Percentiles rank a stretch among this genome's conserved stretches.
These are phyloP conservation scores for Exophiala oligosperma DNA, from an alignment of 2,329 filamentous ascomycete species.

Conservation along the genomic window DNA sequence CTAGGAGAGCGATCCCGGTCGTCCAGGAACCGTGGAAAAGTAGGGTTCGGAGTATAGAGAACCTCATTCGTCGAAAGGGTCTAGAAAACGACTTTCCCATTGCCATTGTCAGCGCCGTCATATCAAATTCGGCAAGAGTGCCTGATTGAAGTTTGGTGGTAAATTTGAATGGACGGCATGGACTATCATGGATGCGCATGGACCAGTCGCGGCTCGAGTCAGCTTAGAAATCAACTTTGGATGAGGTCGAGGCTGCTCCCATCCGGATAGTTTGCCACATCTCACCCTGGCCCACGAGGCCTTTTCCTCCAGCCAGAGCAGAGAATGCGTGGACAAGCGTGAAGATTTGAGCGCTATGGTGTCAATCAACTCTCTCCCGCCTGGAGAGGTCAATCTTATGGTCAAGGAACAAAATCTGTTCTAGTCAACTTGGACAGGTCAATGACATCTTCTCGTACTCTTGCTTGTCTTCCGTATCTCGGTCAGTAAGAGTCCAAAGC, in stretches of 20 bases:
- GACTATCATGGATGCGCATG: slow-evolving; percentile 19
- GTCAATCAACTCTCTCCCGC: too few species aligned
- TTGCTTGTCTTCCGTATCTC: too few species aligned
- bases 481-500: too few species aligned
- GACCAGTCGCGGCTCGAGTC: slow-evolving; percentile 21
- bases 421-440: background rate
- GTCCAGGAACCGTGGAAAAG: slow-evolving; percentile 1
- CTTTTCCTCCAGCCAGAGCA: slow-evolving; percentile 16
- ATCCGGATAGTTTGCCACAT: slow-evolving; percentile 8
- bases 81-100: slow-evolving; percentile 7
- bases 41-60: background rate
- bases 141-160: slow-evolving; percentile 13
- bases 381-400: background rate
- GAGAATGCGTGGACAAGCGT: background rate
- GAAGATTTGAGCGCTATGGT: background rate
- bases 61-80: background rate
- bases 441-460: too few species aligned
- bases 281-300: slow-evolving; percentile 10
- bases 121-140: slow-evolving; percentile 18
- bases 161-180: slow-evolving; percentile 16
- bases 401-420: background rate
- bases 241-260: background rate
- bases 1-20: background rate
- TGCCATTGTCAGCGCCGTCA: background rate
- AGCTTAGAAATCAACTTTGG: slow-evolving; percentile 26